These are phyloP conservation scores for Ilex paraguariensis DNA, from an alignment of 305 asterid species.

Conservation along the genomic window DNA sequence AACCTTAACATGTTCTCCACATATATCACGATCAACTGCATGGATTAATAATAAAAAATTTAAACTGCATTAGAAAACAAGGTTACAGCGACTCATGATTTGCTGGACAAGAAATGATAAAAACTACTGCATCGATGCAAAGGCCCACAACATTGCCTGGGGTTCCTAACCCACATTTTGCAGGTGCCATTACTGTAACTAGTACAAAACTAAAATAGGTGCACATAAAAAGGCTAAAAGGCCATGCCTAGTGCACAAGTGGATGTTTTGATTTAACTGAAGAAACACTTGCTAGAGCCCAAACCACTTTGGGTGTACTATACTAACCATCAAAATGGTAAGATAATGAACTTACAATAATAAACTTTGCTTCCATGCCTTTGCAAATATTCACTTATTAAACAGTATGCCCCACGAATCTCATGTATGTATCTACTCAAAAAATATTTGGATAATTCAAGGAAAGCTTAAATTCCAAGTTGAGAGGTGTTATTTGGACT, in stretches of 20 bases:
- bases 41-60: conserved; percentile 1
- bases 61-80: too few relatives aligned
- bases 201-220: too few relatives aligned
- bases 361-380: background rate
- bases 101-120: too few relatives aligned
- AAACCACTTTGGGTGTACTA: background rate
- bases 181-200: too few relatives aligned
- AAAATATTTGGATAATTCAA: background rate
- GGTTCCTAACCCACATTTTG: too few relatives aligned
- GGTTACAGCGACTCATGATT: too few relatives aligned
- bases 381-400: background rate
- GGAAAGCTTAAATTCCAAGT: background rate
- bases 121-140: too few relatives aligned
- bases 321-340: background rate
- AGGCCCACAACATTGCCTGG: too few relatives aligned
- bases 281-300: too few relatives aligned
- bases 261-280: too few relatives aligned
- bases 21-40: conserved; percentile 54
- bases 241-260: too few relatives aligned
- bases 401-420: background rate
- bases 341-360: background rate
- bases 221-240: too few relatives aligned
- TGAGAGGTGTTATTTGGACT: conserved; percentile 17
- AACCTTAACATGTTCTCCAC: conserved; percentile 87
- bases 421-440: background rate